Percentiles rank a stretch among this genome's conserved stretches.
Conservation (phyloP, 345 rosid species). For the Moricandia arvensis region DNA sequence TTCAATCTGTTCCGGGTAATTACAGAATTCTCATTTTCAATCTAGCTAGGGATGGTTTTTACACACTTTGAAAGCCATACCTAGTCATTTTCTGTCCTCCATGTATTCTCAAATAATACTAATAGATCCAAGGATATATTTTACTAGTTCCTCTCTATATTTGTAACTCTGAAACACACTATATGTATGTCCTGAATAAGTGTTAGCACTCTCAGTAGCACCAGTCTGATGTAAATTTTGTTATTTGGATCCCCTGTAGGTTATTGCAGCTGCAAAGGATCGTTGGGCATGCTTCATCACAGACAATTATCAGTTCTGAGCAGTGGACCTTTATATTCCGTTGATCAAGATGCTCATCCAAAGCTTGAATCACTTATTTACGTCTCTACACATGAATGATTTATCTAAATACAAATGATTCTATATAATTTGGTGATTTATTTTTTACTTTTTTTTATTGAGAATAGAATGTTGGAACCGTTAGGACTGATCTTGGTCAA, state of each 20-base stretch:
- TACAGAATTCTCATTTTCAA: background rate
- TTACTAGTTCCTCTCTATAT: background rate
- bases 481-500: no score
- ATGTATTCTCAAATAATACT: background rate
- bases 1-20: slow-evolving; percentile 67
- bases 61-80: background rate
- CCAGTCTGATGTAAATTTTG: background rate
- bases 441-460: no score
- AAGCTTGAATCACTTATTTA: background rate
- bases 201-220: background rate
- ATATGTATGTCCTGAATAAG: background rate
- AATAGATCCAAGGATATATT: background rate
- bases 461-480: no score
- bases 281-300: slow-evolving; percentile 57
- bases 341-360: background rate
- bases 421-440: no score
- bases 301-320: slow-evolving; percentile 65
- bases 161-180: background rate
- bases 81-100: background rate
- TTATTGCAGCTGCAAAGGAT: slow-evolving; percentile 68
- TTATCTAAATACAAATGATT: no score
- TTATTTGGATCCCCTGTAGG: background rate
- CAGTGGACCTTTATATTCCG: slow-evolving; percentile 27
- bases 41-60: background rate
- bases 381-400: no score